Evolutionary conservation across 345 rosid species (phyloP).

Genomic region (Euphorbia tirucalli): DNA sequence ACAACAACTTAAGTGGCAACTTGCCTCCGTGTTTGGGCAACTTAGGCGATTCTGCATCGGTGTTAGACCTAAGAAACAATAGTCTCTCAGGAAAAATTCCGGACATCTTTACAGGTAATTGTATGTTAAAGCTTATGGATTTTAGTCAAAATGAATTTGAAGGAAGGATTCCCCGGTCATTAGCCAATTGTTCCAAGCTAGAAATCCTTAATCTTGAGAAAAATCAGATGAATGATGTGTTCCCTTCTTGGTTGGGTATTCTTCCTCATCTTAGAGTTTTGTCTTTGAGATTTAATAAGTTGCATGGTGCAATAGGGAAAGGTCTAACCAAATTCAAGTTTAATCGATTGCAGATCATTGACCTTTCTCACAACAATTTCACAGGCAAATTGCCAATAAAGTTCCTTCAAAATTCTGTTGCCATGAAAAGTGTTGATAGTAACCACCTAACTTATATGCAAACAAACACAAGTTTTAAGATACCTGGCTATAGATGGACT

Average conservation of each 20-base stretch:
- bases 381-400: not conserved
- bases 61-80: not conserved
- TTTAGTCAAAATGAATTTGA: not conserved
- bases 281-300: not conserved
- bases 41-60: not conserved
- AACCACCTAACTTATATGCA: not conserved
- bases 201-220: not conserved
- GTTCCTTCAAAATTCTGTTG: not conserved
- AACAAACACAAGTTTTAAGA: not conserved
- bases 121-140: not conserved
- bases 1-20: constrained; percentile 10
- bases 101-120: not conserved
- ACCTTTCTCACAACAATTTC: not conserved
- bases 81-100: not conserved
- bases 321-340: not conserved
- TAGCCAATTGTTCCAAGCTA: not conserved
- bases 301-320: not conserved
- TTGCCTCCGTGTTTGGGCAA: constrained; percentile 7
- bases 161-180: not conserved
- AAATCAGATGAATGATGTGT: not conserved
- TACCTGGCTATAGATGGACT: not conserved
- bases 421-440: not conserved
- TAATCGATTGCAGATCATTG: not conserved
- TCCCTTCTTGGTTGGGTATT: not conserved
- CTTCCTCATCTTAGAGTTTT: not conserved